Conservation (phyloP, 2,329 filamentous ascomycete genomes). For the Zymoseptoria passerinii region DNA sequence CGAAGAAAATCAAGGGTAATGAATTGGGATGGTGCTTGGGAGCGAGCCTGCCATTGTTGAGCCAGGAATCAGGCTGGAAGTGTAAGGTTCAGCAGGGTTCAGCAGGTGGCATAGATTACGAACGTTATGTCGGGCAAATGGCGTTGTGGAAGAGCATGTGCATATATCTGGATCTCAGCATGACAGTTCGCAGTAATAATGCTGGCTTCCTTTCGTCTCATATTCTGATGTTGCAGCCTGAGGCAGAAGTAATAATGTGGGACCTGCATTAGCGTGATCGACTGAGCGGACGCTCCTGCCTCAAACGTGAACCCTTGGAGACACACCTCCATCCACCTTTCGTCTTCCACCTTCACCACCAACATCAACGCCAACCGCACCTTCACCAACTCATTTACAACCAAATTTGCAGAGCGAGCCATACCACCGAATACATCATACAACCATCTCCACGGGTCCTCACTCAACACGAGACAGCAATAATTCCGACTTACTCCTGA, state of each 20-base stretch:
- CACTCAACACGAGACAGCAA: neutral
- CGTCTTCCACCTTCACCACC: neutral
- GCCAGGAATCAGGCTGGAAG: conserved; percentile 24
- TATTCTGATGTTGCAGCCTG: neutral
- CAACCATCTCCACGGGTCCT: neutral
- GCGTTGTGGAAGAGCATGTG: neutral
- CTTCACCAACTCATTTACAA: neutral
- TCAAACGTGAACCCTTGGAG: no score
- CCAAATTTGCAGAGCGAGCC: neutral
- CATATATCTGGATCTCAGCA: neutral
- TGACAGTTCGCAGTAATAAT: neutral
- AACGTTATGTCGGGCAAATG: neutral
- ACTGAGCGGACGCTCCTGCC: neutral
- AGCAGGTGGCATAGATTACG: conserved; percentile 10
- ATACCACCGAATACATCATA: neutral
- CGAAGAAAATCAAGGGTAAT: conserved; percentile 97
- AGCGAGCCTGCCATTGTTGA: conserved; percentile 51
- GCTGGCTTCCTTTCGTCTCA: neutral
- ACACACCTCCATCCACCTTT: neutral
- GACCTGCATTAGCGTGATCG: neutral
- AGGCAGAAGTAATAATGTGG: neutral
- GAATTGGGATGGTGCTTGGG: conserved; percentile 97
- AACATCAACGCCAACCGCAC: neutral
- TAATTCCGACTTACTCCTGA: neutral
- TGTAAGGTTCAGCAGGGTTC: conserved; percentile 18